Evolutionary conservation across 495 filamentous ascomycete genomes (phyloP).

Genomic region (Penicillium turbatum): DNA sequence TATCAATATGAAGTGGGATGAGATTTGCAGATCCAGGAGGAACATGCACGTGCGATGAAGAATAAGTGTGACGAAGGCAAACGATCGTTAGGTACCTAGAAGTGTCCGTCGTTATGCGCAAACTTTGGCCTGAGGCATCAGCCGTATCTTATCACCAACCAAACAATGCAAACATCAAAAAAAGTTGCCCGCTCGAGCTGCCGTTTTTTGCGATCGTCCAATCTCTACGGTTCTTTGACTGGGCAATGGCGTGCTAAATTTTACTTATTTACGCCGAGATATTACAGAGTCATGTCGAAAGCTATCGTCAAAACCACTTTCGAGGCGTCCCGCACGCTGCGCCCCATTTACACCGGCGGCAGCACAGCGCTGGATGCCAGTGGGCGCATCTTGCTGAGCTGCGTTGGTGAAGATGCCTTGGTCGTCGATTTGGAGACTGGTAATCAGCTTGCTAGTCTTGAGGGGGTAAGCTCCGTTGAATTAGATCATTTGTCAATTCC

Average conservation of each 20-base stretch:
- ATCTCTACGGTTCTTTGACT: slow-evolving; percentile 11
- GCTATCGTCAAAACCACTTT: slow-evolving; percentile 74
- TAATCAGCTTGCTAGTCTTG: slow-evolving; percentile 74
- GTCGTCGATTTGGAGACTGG: slow-evolving; percentile 83
- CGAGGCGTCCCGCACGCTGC: slow-evolving; percentile 71
- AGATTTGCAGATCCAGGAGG: not conserved
- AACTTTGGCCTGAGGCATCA: slow-evolving; percentile 22
- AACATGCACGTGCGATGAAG: not conserved
- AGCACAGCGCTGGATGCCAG: slow-evolving; percentile 75
- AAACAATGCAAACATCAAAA: slow-evolving; percentile 45
- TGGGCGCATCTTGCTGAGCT: slow-evolving; percentile 80
- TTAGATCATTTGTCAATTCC: not conserved
- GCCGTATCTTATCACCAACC: slow-evolving; percentile 30
- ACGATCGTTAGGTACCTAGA: not conserved
- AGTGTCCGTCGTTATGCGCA: slow-evolving; percentile 13
- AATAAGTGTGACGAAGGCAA: not conserved
- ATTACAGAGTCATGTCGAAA: slow-evolving; percentile 42
- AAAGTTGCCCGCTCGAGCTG: slow-evolving; percentile 29
- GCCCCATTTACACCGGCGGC: slow-evolving; percentile 91
- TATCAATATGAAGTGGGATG: not conserved
- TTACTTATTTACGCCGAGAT: slow-evolving; percentile 13
- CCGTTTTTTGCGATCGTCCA: slow-evolving; percentile 22
- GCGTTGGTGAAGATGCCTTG: slow-evolving; percentile 81
- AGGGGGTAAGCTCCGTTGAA: slow-evolving; percentile 62
- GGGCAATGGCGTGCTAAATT: slow-evolving; percentile 16